A percentile compares a stretch with the other conserved stretches of the same genome.
These are phyloP conservation scores for Prototheca wickerhamii DNA, from an alignment of 163 green algal genomes.

Conservation along the genomic window DNA sequence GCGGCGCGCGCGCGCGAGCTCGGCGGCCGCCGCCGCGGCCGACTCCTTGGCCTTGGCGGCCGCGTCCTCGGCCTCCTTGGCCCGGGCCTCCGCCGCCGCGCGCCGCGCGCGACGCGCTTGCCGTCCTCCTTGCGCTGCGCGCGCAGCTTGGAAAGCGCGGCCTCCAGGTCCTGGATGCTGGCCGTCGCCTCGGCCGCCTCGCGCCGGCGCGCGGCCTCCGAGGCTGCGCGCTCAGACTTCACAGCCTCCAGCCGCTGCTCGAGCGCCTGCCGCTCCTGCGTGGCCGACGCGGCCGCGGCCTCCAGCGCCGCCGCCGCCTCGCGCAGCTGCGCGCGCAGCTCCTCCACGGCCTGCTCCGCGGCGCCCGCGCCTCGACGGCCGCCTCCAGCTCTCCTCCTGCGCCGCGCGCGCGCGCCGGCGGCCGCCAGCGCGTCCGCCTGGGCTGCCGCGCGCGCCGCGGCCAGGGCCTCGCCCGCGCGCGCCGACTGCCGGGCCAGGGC, in stretches of 20 bases:
- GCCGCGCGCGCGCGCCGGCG: too few relatives aligned
- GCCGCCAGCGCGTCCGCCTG: too few relatives aligned
- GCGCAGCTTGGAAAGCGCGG: conserved; percentile 13
- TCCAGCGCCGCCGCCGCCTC: neutral
- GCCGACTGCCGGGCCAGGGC: neutral
- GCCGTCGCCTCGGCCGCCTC: conserved; percentile 13
- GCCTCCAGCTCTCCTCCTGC: neutral
- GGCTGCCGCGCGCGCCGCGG: neutral
- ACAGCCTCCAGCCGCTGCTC: conserved; percentile 29
- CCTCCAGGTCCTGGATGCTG: conserved; percentile 24
- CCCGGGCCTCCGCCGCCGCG: conserved; percentile 3
- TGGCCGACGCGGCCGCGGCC: neutral
- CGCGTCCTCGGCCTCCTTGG: conserved; percentile 8
- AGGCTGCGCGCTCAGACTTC: conserved; percentile 21
- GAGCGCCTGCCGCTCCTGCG: conserved; percentile 9
- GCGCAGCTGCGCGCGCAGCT: neutral
- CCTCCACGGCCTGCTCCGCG: neutral
- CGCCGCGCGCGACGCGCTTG: conserved; percentile 22
- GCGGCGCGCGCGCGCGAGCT: neutral
- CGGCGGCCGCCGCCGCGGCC: neutral
- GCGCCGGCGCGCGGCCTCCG: conserved; percentile 8
- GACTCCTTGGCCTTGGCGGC: neutral
- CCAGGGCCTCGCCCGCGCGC: neutral
- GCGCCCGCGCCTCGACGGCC: neutral
- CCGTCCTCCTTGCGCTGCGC: conserved; percentile 15